These are phyloP conservation scores for Pseudogymnoascus sp. DNA, from an alignment of 2,329 filamentous ascomycete species.

Conservation along the genomic window DNA sequence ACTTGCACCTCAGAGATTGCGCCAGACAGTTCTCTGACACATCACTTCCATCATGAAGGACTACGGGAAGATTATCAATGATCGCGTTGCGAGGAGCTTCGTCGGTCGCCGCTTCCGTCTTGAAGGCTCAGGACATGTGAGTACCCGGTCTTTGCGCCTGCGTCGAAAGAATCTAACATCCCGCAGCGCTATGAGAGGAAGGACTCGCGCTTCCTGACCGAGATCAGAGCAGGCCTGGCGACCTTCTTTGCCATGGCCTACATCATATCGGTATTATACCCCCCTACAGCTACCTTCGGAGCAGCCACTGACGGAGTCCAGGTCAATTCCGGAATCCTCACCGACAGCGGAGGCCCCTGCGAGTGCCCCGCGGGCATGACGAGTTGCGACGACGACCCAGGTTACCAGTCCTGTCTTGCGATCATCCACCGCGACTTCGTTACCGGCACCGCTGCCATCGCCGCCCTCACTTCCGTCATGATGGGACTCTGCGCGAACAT, in stretches of 20 bases:
- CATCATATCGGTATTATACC: slow-evolving; percentile 52
- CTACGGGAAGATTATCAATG: slow-evolving; percentile 38
- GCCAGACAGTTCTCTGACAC: neutral
- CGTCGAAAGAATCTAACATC: slow-evolving; percentile 11
- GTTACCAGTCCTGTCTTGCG: slow-evolving; percentile 55
- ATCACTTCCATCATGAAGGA: slow-evolving; percentile 8
- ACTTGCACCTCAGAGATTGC: slow-evolving; percentile 6
- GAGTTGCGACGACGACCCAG: slow-evolving; percentile 45
- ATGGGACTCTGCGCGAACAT: slow-evolving; percentile 77
- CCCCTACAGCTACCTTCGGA: slow-evolving; percentile 23
- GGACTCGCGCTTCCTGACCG: slow-evolving; percentile 71
- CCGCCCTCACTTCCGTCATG: slow-evolving; percentile 69
- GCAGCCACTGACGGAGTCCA: slow-evolving; percentile 35
- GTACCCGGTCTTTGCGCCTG: slow-evolving; percentile 28
- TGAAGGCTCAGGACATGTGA: slow-evolving; percentile 74
- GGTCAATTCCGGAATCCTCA: slow-evolving; percentile 47
- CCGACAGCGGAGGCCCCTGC: slow-evolving; percentile 66
- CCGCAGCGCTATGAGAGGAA: slow-evolving; percentile 33
- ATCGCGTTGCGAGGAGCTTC: slow-evolving; percentile 53
- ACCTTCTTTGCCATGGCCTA: slow-evolving; percentile 64
- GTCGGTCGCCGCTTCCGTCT: slow-evolving; percentile 71
- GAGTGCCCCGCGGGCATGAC: slow-evolving; percentile 56
- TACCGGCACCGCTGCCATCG: slow-evolving; percentile 77
- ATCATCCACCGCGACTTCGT: slow-evolving; percentile 59
- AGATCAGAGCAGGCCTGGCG: slow-evolving; percentile 73